Percentiles rank a stretch among this genome's conserved stretches.
Evolutionary conservation across 192 early-diverging fungal genomes (phyloP).

Genomic region (Endogone sp.): DNA sequence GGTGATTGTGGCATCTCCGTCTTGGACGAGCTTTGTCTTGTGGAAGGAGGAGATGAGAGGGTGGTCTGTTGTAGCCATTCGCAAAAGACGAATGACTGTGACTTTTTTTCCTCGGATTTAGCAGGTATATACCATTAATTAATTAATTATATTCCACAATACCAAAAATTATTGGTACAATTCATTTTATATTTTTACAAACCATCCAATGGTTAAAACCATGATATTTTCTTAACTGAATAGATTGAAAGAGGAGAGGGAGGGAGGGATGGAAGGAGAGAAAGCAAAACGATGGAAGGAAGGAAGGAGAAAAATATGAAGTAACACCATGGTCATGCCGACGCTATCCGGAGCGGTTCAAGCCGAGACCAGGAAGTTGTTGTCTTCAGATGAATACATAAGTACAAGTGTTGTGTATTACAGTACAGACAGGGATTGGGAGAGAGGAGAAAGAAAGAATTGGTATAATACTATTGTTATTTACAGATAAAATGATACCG

Average conservation of each 20-base stretch:
- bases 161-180: not conserved
- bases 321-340: not conserved
- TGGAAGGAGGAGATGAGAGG: not conserved
- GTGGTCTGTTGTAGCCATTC: not conserved
- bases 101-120: not conserved
- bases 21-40: not conserved
- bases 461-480: not conserved
- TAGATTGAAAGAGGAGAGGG: too few relatives aligned
- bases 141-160: too few relatives aligned
- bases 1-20: not conserved
- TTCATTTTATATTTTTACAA: too few relatives aligned
- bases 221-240: too few relatives aligned
- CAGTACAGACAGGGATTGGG: not conserved
- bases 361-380: not conserved
- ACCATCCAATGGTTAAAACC: too few relatives aligned
- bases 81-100: not conserved
- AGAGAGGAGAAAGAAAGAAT: not conserved
- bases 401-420: not conserved
- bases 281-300: not conserved
- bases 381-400: not conserved
- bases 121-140: too few relatives aligned
- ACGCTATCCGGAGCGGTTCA: not conserved
- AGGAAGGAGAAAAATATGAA: not conserved
- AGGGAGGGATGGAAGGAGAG: not conserved
- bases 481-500: not conserved